Percentiles rank a stretch among this genome's conserved stretches.
These are phyloP conservation scores for Raddia guianensis DNA, from an alignment of 176 grass and related monocot species.

Conservation along the genomic window DNA sequence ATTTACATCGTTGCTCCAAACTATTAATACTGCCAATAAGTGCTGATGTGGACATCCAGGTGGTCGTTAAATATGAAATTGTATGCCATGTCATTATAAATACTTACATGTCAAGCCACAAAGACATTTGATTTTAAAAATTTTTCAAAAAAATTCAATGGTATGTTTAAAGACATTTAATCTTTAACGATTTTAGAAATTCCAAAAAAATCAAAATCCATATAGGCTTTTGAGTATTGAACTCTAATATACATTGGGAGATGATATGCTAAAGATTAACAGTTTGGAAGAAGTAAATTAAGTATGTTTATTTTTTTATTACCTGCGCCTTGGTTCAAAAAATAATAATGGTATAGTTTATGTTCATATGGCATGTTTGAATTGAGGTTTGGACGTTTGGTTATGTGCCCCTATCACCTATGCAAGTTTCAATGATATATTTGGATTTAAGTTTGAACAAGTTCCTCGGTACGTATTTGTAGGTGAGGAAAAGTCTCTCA, in stretches of 20 bases:
- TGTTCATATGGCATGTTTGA: conserved; percentile 14
- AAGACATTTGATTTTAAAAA: no score
- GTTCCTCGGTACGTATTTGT: conserved; percentile 36
- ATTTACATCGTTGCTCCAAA: no score
- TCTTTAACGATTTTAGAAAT: no score
- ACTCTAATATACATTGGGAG: not conserved
- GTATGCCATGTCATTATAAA: no score
- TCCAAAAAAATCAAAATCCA: no score
- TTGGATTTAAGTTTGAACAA: conserved; percentile 23
- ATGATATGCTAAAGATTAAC: not conserved
- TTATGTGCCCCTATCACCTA: conserved; percentile 17
- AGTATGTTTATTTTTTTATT: not conserved
- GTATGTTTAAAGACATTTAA: no score
- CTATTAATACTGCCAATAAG: no score
- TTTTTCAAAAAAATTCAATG: no score
- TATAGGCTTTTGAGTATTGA: not conserved
- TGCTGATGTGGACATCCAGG: no score
- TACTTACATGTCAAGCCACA: no score
- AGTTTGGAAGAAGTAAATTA: not conserved
- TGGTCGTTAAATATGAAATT: no score
- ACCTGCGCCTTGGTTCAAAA: not conserved
- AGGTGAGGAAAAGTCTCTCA: conserved; percentile 84
- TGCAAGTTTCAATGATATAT: conserved; percentile 26
- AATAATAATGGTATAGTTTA: not conserved
- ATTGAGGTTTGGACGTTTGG: not conserved